Evolutionary conservation across 768 basidiomycete species (phyloP).

Genomic region (Clavaria fumosa): DNA sequence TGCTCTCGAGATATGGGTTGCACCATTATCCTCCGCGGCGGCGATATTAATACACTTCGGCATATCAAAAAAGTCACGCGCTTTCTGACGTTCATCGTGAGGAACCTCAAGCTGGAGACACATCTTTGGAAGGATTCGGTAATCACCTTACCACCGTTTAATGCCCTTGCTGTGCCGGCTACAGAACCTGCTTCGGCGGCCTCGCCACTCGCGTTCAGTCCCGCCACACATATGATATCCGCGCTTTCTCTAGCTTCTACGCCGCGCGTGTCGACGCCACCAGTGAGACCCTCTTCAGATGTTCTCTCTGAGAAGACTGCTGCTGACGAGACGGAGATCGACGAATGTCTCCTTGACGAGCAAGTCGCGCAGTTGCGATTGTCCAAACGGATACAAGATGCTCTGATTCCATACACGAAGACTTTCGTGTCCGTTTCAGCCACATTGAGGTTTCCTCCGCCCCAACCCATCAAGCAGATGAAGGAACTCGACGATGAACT

Average conservation of each 20-base stretch:
- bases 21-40: conserved; percentile 85
- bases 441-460: conserved; percentile 82
- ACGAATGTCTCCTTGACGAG: conserved; percentile 43
- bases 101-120: conserved; percentile 87
- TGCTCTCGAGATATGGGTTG: conserved; percentile 88
- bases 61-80: conserved; percentile 87
- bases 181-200: conserved; percentile 8
- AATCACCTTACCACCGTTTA: conserved; percentile 55
- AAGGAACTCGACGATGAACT: conserved; percentile 74
- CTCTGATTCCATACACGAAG: conserved; percentile 67
- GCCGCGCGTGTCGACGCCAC: conserved; percentile 18
- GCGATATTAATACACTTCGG: conserved; percentile 60
- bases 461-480: conserved; percentile 78
- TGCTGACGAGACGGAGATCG: conserved; percentile 18
- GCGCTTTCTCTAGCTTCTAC: conserved; percentile 19
- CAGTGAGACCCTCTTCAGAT: conserved; percentile 10
- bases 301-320: conserved; percentile 11
- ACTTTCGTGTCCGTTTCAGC: conserved; percentile 92
- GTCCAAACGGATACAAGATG: conserved; percentile 63
- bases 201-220: conserved; percentile 9
- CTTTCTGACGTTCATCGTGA: conserved; percentile 83
- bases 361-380: conserved; percentile 57
- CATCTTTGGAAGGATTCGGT: conserved; percentile 87
- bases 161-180: conserved; percentile 47
- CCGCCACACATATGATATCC: conserved; percentile 14